phyloP scores from a whole-genome alignment of 2,329 filamentous ascomycete species.

The Sordariomycetes sp. region DNA sequence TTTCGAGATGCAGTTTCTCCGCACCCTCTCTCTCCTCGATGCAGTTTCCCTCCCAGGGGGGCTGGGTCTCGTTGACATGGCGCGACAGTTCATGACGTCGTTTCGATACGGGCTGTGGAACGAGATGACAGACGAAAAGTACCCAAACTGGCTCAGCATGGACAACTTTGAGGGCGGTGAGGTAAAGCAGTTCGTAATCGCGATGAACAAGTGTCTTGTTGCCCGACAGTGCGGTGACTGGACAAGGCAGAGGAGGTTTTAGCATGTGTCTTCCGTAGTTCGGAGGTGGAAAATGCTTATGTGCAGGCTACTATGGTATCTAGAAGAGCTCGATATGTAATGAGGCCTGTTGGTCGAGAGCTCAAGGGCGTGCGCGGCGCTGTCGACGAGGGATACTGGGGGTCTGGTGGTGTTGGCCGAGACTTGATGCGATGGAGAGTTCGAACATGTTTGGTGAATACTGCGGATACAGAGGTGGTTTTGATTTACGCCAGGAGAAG shows the following conservation, averaged over 20 bases:
- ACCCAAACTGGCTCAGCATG: constrained; percentile 23
- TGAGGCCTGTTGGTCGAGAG: too few relatives aligned
- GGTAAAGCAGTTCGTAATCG: constrained; percentile 14
- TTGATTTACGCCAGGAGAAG: too few relatives aligned
- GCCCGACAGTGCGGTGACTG: constrained; percentile 13
- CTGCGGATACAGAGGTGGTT: too few relatives aligned
- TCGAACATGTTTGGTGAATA: too few relatives aligned
- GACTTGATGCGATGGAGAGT: too few relatives aligned
- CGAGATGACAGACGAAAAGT: constrained; percentile 10
- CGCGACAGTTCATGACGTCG: constrained; percentile 6
- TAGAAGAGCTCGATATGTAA: too few relatives aligned
- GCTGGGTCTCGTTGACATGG: constrained; percentile 8
- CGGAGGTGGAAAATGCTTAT: too few relatives aligned
- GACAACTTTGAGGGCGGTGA: constrained; percentile 15
- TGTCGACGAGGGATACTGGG: too few relatives aligned
- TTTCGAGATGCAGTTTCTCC: constrained; percentile 16
- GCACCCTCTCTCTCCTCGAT: constrained; percentile 10
- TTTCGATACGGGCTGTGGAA: constrained; percentile 1
- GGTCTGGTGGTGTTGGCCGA: too few relatives aligned
- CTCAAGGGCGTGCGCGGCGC: too few relatives aligned
- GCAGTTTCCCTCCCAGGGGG: constrained; percentile 6
- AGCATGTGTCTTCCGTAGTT: too few relatives aligned
- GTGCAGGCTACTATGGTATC: too few relatives aligned
- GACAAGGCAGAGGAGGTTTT: not conserved
- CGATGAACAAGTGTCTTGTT: constrained; percentile 20